Percentiles rank a stretch among this genome's conserved stretches.
Evolutionary conservation across 108 stramenopile species (phyloP).

Genomic region (Cyclotella sp.): DNA sequence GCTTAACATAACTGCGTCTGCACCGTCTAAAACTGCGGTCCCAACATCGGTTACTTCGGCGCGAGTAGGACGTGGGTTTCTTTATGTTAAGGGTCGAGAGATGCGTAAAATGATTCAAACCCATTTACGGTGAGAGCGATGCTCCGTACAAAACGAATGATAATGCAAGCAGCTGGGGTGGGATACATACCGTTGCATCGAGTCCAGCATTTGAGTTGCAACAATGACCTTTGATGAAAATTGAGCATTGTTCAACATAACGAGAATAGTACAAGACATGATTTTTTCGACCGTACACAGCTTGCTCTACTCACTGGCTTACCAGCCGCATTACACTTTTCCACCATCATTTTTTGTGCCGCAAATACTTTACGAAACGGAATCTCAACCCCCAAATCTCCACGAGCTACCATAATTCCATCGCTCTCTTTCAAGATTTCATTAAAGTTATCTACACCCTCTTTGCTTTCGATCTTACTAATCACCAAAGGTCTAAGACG

Average conservation of each 20-base stretch:
- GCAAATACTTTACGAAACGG: conserved; percentile 84
- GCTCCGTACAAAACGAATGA: too few relatives aligned
- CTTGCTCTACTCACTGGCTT: conserved; percentile 78
- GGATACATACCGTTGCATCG: conserved; percentile 65
- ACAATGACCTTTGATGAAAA: conserved; percentile 68
- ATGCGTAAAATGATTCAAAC: too few relatives aligned
- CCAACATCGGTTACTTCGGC: conserved; percentile 93
- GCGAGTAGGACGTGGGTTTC: conserved; percentile 89
- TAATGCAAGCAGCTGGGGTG: too few relatives aligned
- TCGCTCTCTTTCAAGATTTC: conserved; percentile 79
- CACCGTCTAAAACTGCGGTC: conserved; percentile 75
- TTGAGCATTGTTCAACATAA: neutral
- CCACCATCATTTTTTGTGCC: conserved; percentile 93
- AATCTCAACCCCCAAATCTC: conserved; percentile 90
- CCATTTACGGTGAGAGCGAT: too few relatives aligned
- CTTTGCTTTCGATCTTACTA: conserved; percentile 91
- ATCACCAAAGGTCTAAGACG: conserved; percentile 77
- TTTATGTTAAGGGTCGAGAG: neutral
- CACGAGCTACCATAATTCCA: conserved; percentile 92
- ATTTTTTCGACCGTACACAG: conserved; percentile 24
- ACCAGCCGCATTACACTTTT: conserved; percentile 69
- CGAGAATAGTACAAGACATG: neutral
- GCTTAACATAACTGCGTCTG: conserved; percentile 77
- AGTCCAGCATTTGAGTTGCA: conserved; percentile 93
- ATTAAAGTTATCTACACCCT: conserved; percentile 86